Percentiles rank a stretch among this genome's conserved stretches.
phyloP scores from a whole-genome alignment of 129 eudicot genomes.

The Flaveria robusta region DNA sequence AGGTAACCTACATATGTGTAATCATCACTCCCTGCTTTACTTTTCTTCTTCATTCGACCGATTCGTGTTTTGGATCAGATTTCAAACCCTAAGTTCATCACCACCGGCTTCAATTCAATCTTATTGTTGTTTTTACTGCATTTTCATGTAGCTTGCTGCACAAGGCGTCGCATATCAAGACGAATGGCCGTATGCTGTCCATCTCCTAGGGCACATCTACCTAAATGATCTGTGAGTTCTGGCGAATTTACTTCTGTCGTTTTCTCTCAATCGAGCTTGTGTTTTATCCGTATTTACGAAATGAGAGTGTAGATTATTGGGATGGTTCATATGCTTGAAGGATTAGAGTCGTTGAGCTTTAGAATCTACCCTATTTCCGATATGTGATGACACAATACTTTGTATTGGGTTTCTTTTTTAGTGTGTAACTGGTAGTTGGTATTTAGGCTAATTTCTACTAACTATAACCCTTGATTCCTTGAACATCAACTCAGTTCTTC shows the following conservation, averaged over 20 bases:
- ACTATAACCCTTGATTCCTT: neutral
- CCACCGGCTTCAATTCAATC: neutral
- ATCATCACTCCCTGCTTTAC: neutral
- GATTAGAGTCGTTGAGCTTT: neutral
- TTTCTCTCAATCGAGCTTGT: neutral
- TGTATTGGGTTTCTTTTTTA: neutral
- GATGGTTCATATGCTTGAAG: too few relatives aligned
- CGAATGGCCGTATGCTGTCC: conserved; percentile 90
- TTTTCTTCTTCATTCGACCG: neutral
- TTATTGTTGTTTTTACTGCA: neutral
- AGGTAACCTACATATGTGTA: conserved; percentile 36
- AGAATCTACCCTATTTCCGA: neutral
- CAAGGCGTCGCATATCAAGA: conserved; percentile 64
- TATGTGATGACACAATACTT: neutral
- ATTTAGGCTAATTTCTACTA: neutral
- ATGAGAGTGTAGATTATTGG: too few relatives aligned
- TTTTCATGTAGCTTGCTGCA: conserved; percentile 51
- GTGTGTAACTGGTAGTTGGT: neutral
- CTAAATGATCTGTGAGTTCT: conserved; percentile 66
- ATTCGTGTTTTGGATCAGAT: conserved; percentile 11
- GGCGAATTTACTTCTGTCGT: neutral
- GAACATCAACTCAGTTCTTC: neutral
- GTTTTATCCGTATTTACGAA: neutral
- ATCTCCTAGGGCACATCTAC: conserved; percentile 79
- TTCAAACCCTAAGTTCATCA: conserved; percentile 43